Percentiles rank a stretch among this genome's conserved stretches.
Conservation (phyloP, 2,329 filamentous ascomycete species). For the Hymenoscyphus salicellus region DNA sequence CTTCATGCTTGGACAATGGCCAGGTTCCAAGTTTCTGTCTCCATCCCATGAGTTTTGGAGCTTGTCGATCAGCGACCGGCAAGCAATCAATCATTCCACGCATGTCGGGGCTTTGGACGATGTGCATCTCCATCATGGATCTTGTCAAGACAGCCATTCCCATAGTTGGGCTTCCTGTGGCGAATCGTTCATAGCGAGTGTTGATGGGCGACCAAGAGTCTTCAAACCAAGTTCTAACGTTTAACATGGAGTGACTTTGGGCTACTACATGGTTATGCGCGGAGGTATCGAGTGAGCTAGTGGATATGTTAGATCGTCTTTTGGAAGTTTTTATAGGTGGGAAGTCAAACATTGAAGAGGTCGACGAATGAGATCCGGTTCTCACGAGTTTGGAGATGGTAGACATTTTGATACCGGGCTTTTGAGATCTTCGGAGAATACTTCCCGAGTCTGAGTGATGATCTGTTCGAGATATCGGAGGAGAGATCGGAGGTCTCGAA, state of each 20-base stretch:
- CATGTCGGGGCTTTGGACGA: constrained; percentile 32
- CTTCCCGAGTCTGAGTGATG: neutral
- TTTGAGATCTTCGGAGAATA: neutral
- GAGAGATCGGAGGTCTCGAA: neutral
- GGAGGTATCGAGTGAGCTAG: constrained; percentile 26
- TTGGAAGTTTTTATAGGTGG: neutral
- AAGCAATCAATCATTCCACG: constrained; percentile 30
- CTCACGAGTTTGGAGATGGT: constrained; percentile 1
- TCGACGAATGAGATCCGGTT: constrained; percentile 1
- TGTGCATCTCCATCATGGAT: constrained; percentile 35
- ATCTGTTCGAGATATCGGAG: neutral
- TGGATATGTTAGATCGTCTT: constrained; percentile 6
- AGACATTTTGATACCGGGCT: neutral
- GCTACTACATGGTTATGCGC: constrained; percentile 28
- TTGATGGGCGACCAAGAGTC: constrained; percentile 24
- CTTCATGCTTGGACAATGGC: constrained; percentile 33
- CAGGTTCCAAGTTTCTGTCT: constrained; percentile 37
- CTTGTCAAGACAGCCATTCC: constrained; percentile 32
- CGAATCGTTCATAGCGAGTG: constrained; percentile 35
- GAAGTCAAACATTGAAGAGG: constrained; percentile 2
- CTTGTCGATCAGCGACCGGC: constrained; percentile 28
- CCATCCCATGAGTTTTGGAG: constrained; percentile 25
- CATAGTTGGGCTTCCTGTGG: constrained; percentile 27
- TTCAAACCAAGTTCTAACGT: constrained; percentile 25
- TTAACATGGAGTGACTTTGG: constrained; percentile 17